Base-by-base conservation (phyloP, 192 early-diverging fungal genomes). In the Gryganskiella cystojenkinii region DNA sequence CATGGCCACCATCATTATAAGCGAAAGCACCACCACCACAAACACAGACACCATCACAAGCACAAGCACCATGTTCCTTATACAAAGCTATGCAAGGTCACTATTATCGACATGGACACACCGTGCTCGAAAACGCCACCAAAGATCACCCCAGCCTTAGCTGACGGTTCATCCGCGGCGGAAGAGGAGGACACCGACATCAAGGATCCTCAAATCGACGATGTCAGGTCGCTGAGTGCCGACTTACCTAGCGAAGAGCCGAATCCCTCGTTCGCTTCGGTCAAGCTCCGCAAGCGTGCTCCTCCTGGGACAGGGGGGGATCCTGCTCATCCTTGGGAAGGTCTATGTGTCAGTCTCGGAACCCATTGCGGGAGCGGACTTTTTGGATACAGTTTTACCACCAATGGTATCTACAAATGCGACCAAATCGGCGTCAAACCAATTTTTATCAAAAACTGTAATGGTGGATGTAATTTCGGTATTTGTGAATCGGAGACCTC, bases 361-460 rank as follows among this genome's bases (percentile, higher is more conserved):
- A 52, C 33, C 5, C 47, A 51, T 40, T 63, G 61, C 33, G 61
- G 61, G 35, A 51, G n/a, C 20, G n/a, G n/a, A 22, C 46, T 63
- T 20, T 63, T 63, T 37, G 47, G 61, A 40, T 63, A 63, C 49
- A 63, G 13, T 3, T 63, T 63, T 37, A 19, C 50, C 6, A 37
- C 40, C 37, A 55, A 53, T 64, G 62, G 49, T 19, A 13, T 42
- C 62, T 54, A 64, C 25, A 40, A 19, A 14, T 53, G 50, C 50
- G 24, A 54, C 31, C 27, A 30, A 27, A 62, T 62, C 20, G 60
- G 60, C 33, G 46, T 2, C 20, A 24, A 5, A 11, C 61, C 47
- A 47, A 31, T 5, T 11, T 62, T 62, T 37, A 25, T 30, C 33
- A 50, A 9, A 31, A 44, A 43, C 10, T 62, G 47, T 17, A 51